Percentiles rank a stretch among this genome's conserved stretches.
Evolutionary conservation across 495 filamentous ascomycete genomes (phyloP).

Genomic region (Cercophora samala): DNA sequence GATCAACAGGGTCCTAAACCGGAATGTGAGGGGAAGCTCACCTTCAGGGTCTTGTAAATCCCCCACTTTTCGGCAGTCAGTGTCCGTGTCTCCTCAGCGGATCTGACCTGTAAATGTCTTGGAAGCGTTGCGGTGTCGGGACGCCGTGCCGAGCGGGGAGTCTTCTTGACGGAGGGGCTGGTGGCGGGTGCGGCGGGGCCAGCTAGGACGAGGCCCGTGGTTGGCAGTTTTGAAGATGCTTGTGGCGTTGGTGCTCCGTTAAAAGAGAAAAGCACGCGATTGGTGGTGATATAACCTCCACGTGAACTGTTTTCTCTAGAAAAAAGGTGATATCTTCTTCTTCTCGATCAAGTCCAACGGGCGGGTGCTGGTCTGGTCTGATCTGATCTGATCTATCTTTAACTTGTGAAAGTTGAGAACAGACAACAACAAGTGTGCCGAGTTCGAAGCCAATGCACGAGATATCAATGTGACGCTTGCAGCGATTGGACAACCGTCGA

Average conservation of each 20-base stretch:
- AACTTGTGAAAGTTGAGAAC: background rate
- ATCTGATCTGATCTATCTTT: background rate
- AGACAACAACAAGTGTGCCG: background rate
- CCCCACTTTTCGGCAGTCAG: constrained; percentile 1
- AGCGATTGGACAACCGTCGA: constrained; percentile 12
- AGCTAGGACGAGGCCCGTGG: constrained; percentile 15
- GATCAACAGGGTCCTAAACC: background rate
- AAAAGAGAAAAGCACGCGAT: constrained; percentile 17
- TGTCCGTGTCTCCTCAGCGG: background rate
- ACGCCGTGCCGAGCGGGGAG: constrained; percentile 14
- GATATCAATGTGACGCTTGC: constrained; percentile 8
- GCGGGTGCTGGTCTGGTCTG: background rate
- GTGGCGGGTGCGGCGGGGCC: constrained; percentile 22
- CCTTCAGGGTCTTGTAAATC: constrained; percentile 8
- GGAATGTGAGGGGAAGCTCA: constrained; percentile 10
- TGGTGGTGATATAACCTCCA: constrained; percentile 18
- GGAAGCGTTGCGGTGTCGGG: constrained; percentile 14
- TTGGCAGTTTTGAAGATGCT: constrained; percentile 1
- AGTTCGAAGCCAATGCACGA: constrained; percentile 16
- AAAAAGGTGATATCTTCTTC: constrained; percentile 5
- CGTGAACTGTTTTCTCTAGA: constrained; percentile 20
- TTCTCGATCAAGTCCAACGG: background rate
- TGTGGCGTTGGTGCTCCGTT: constrained; percentile 15
- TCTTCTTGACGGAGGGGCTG: constrained; percentile 11
- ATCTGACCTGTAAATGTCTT: background rate